Evolutionary conservation across 2,329 filamentous ascomycete genomes (phyloP).

Genomic region (Trichoderma atroviride): DNA sequence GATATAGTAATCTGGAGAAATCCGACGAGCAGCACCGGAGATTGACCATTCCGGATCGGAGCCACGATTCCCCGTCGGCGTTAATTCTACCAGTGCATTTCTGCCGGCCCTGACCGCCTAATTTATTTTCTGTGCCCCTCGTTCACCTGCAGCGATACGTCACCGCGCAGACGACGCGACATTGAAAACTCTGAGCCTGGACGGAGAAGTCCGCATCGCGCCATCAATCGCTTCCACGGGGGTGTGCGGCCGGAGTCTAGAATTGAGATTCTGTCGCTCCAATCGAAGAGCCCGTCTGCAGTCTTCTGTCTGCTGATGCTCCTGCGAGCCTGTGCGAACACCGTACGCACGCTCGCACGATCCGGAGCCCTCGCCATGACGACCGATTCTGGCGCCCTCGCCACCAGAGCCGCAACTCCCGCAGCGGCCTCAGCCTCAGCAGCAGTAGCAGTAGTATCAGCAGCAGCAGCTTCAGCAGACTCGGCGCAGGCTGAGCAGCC

Average conservation of each 20-base stretch:
- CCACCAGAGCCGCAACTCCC: slow-evolving; percentile 25
- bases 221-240: not conserved
- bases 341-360: slow-evolving; percentile 25
- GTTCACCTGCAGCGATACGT: slow-evolving; percentile 14
- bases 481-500: slow-evolving; percentile 12
- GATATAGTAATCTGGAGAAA: not conserved
- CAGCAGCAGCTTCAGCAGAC: not conserved
- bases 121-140: slow-evolving; percentile 33
- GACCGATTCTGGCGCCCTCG: not conserved
- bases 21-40: not conserved
- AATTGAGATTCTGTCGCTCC: not conserved
- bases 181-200: not conserved
- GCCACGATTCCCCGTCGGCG: slow-evolving; percentile 19
- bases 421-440: slow-evolving; percentile 15
- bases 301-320: slow-evolving; percentile 28
- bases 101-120: slow-evolving; percentile 38
- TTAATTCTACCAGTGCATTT: slow-evolving; percentile 19
- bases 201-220: slow-evolving; percentile 10
- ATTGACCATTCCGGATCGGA: not conserved
- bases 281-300: not conserved
- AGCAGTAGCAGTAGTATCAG: not conserved
- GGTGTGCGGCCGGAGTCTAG: slow-evolving; percentile 13
- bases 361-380: slow-evolving; percentile 29
- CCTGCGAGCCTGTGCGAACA: slow-evolving; percentile 27
- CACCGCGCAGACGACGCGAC: slow-evolving; percentile 14